Percentiles rank a stretch among this genome's conserved stretches.
Conservation (phyloP, 1,139 yeast species). For the Diutina catenulata region DNA sequence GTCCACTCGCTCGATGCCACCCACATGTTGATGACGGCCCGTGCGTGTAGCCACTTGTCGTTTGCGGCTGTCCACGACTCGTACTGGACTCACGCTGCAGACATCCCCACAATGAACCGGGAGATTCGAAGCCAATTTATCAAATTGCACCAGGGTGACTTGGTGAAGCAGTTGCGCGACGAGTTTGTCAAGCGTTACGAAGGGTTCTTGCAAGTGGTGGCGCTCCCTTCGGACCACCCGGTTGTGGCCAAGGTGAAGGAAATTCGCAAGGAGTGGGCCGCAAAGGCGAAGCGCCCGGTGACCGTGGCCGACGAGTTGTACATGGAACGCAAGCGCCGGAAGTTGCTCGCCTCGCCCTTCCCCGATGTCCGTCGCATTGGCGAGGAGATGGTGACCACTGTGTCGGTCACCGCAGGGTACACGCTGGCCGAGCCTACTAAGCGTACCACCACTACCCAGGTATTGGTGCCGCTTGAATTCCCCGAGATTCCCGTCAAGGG, state of each 20-base stretch:
- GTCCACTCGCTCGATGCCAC: slow-evolving; percentile 95
- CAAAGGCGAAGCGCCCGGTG: slow-evolving; percentile 42
- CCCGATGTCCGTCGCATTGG: slow-evolving; percentile 42
- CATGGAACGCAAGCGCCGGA: slow-evolving; percentile 55
- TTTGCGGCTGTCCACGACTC: slow-evolving; percentile 98
- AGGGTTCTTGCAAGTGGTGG: slow-evolving; percentile 52
- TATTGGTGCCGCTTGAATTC: slow-evolving; percentile 51
- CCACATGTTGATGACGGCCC: slow-evolving; percentile 88
- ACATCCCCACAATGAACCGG: slow-evolving; percentile 63
- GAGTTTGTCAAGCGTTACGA: slow-evolving; percentile 78
- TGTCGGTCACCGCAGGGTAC: slow-evolving; percentile 46
- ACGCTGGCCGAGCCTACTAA: slow-evolving; percentile 18
- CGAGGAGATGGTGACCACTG: slow-evolving; percentile 53
- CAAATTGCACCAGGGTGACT: slow-evolving; percentile 58
- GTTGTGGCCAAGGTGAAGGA: slow-evolving; percentile 40
- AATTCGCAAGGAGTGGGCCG: slow-evolving; percentile 38
- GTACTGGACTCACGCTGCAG: slow-evolving; percentile 95
- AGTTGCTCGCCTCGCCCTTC: slow-evolving; percentile 40
- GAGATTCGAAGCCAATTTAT: slow-evolving; percentile 73
- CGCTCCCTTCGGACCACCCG: slow-evolving; percentile 40
- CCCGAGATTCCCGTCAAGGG: slow-evolving; percentile 78
- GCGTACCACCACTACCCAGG: slow-evolving; percentile 16
- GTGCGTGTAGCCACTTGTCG: slow-evolving; percentile 54
- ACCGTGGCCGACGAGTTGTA: slow-evolving; percentile 65
- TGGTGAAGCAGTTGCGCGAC: slow-evolving; percentile 55